Base-by-base conservation (phyloP, 2,329 filamentous ascomycete genomes). In the Aspergillus hortae region DNA sequence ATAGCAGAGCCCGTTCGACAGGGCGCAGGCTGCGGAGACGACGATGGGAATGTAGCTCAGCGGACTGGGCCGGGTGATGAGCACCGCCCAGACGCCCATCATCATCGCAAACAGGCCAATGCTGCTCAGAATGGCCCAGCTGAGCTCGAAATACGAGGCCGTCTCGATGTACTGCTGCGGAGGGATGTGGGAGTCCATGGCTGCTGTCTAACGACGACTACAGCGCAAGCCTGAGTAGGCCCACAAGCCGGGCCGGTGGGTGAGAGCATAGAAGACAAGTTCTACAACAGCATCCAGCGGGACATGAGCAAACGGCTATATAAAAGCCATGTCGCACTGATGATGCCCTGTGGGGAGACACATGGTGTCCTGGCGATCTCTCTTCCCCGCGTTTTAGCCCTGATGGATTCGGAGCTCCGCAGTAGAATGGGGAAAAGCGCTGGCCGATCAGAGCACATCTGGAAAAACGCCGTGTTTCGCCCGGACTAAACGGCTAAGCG, bases 111-210 rank as follows among this genome's bases (percentile, higher is more conserved):
- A 56, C 15, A 56, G n/a, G 11, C 52, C 55, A 14, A 56, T 56
- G 21, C 46, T 54, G 47, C 52, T 54, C 6, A 56, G 44, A n/a
- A 56, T 51, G 0, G 49, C 51, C 52, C 49, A 54, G 46, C 52
- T 54, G 14, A 49, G 43, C 40, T 56, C 55, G 33, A 54, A 53
- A 15, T 49, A 54, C 9, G 42, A 42, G 14, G 40, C 40, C 19
- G 17, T 23, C 19, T 19, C 40, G 11, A 42, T 12, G 17, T 42
- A 42, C 14, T 42, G 11, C 19, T 17, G 15, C 2, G 40, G 40
- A 3, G 40, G 19, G 6, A 42, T n/a, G 25, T 42, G 40, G 11
- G n/a, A 19, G 17, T 42, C 40, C 40, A 42, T 42, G 15, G 17
- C 12, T 9, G 11, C 17, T 23, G 23, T 23, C 23, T 23, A 6